These are phyloP conservation scores for Ophiostoma pallidulum DNA, from an alignment of 2,329 filamentous ascomycete genomes.

Conservation along the genomic window DNA sequence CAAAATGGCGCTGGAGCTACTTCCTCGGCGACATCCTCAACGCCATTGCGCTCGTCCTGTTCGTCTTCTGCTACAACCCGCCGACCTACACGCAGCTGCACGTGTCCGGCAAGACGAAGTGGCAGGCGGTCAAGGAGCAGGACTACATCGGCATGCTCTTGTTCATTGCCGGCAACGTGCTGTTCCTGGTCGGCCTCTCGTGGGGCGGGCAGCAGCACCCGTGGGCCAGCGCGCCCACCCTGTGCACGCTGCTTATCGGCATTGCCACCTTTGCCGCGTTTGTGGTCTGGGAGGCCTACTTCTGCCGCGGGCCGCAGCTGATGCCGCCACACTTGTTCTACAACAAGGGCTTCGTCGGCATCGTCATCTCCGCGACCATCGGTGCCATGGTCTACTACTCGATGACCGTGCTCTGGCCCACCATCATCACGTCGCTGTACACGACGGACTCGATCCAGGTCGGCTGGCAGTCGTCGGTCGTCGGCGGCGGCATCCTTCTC, in stretches of 20 bases:
- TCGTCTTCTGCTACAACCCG: constrained; percentile 37
- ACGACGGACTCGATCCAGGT: constrained; percentile 28
- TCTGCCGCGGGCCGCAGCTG: constrained; percentile 29
- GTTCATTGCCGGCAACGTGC: constrained; percentile 30
- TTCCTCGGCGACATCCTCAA: constrained; percentile 37
- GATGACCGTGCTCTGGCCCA: constrained; percentile 35
- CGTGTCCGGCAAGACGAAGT: constrained; percentile 26
- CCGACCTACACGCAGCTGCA: constrained; percentile 36
- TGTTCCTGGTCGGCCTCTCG: constrained; percentile 35
- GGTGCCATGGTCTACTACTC: constrained; percentile 37
- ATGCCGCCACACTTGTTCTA: constrained; percentile 35
- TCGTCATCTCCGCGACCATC: constrained; percentile 30
- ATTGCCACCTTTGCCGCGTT: constrained; percentile 27
- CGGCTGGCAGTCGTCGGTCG: constrained; percentile 33
- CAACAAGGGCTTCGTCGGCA: constrained; percentile 30
- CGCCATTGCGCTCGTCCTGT: constrained; percentile 30
- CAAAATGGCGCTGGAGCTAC: constrained; percentile 41
- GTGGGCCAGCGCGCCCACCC: constrained; percentile 32
- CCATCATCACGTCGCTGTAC: constrained; percentile 33
- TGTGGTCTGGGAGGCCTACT: constrained; percentile 29
- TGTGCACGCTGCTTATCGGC: constrained; percentile 30
- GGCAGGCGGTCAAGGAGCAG: constrained; percentile 32
- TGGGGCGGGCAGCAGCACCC: constrained; percentile 33
- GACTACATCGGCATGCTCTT: constrained; percentile 37
- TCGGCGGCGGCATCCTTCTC: constrained; percentile 32